phyloP scores from a whole-genome alignment of 129 eudicot genomes.

The Flaveria linearis region DNA sequence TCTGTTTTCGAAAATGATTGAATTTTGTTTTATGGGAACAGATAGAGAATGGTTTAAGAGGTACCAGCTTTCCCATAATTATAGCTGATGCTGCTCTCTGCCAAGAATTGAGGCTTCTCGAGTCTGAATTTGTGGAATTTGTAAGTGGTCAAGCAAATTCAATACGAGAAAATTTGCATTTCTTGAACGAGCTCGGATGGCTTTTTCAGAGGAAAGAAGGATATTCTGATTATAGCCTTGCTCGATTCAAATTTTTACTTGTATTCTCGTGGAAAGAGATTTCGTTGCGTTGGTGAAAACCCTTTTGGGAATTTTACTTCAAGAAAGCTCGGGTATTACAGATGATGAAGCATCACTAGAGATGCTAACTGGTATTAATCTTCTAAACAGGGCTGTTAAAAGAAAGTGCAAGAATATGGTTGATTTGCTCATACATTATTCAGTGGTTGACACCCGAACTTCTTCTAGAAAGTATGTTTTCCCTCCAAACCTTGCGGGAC shows the following conservation, averaged over 20 bases:
- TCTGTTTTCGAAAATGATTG: neutral
- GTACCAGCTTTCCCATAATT: conserved; percentile 72
- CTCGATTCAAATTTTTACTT: conserved; percentile 65
- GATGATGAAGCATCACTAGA: conserved; percentile 44
- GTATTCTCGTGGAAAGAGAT: conserved; percentile 72
- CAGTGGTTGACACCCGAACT: conserved; percentile 33
- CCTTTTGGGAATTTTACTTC: conserved; percentile 61
- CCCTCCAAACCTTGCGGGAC: conserved; percentile 68
- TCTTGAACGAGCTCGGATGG: conserved; percentile 94
- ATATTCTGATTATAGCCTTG: conserved; percentile 45
- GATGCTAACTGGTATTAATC: conserved; percentile 61
- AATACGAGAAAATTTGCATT: conserved; percentile 57
- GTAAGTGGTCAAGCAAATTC: conserved; percentile 33
- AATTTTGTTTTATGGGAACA: conserved; percentile 25
- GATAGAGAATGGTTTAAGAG: conserved; percentile 77
- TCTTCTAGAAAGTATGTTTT: conserved; percentile 50
- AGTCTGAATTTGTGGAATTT: conserved; percentile 43
- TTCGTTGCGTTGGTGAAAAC: conserved; percentile 64
- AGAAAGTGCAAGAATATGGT: conserved; percentile 67
- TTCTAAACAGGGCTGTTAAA: conserved; percentile 77
- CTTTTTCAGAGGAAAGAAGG: conserved; percentile 57
- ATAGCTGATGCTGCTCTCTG: conserved; percentile 74
- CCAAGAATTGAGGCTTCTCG: conserved; percentile 68
- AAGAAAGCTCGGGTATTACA: conserved; percentile 39
- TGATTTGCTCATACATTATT: conserved; percentile 62